These are phyloP conservation scores for Cryptosporidium sp. DNA, from an alignment of 169 alveolate genomes.

Conservation along the genomic window DNA sequence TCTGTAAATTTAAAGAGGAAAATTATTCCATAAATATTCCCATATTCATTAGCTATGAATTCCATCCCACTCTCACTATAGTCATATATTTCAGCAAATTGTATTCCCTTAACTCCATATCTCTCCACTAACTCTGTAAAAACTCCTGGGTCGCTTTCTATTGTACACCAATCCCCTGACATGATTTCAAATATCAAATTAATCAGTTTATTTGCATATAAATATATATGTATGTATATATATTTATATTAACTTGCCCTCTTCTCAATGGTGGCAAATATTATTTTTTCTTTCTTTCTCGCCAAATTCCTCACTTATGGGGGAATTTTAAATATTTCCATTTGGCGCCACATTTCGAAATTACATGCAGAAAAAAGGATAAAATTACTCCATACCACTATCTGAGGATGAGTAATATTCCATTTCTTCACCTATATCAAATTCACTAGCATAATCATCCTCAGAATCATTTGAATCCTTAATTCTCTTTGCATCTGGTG, in stretches of 20 bases:
- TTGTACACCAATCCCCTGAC: slow-evolving; percentile 91
- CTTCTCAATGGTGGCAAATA: neutral
- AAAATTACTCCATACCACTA: slow-evolving; percentile 43
- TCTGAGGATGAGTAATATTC: slow-evolving; percentile 36
- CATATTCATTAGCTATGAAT: slow-evolving; percentile 75
- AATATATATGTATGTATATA: neutral
- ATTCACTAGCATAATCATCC: slow-evolving; percentile 12
- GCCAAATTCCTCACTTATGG: neutral
- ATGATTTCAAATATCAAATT: slow-evolving; percentile 9
- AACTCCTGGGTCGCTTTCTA: slow-evolving; percentile 96
- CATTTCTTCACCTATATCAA: slow-evolving; percentile 36
- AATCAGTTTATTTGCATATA: neutral
- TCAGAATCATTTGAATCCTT: slow-evolving; percentile 6
- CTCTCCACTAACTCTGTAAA: slow-evolving; percentile 89
- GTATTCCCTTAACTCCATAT: slow-evolving; percentile 90
- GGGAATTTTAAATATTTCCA: neutral
- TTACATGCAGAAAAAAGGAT: neutral
- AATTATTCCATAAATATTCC: slow-evolving; percentile 87
- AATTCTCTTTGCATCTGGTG: neutral
- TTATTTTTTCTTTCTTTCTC: neutral
- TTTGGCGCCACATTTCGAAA: neutral
- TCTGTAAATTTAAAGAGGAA: slow-evolving; percentile 89
- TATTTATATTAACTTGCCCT: neutral
- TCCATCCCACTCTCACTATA: slow-evolving; percentile 83
- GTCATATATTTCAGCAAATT: slow-evolving; percentile 90